Percentiles rank a stretch among this genome's conserved stretches.
These are phyloP conservation scores for Hyphodiscus hymeniophilus DNA, from an alignment of 495 filamentous ascomycete genomes.

Conservation along the genomic window DNA sequence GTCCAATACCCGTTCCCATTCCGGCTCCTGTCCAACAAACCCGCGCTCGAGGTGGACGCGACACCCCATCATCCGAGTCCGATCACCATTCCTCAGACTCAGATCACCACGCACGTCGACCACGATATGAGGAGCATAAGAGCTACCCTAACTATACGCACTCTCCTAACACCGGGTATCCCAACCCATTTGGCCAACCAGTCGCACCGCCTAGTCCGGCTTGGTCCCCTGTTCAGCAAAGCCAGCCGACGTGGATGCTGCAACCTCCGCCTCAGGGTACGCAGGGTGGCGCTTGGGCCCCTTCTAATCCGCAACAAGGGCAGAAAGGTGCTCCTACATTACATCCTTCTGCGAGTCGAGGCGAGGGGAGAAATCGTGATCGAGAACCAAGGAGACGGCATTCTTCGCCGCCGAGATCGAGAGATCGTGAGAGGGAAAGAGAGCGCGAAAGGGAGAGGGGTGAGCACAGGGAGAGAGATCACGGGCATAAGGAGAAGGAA, in stretches of 20 bases:
- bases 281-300: background rate
- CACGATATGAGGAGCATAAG: background rate
- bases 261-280: background rate
- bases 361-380: background rate
- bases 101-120: background rate
- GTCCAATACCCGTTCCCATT: background rate
- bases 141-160: background rate
- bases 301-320: no score
- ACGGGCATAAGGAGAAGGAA: conserved; percentile 4
- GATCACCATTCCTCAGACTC: background rate
- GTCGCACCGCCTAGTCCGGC: no score
- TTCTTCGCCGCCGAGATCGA: background rate
- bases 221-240: no score
- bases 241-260: background rate
- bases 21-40: background rate
- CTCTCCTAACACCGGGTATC: background rate
- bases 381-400: background rate
- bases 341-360: background rate
- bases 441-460: conserved; percentile 9
- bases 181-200: background rate
- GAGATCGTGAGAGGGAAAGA: conserved; percentile 11
- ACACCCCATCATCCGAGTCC: conserved; percentile 7
- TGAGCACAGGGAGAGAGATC: background rate
- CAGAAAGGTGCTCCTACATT: no score
- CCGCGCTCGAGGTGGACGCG: background rate